Evolutionary conservation across 768 basidiomycete species (phyloP).

Genomic region (Lactifluus pinguis): DNA sequence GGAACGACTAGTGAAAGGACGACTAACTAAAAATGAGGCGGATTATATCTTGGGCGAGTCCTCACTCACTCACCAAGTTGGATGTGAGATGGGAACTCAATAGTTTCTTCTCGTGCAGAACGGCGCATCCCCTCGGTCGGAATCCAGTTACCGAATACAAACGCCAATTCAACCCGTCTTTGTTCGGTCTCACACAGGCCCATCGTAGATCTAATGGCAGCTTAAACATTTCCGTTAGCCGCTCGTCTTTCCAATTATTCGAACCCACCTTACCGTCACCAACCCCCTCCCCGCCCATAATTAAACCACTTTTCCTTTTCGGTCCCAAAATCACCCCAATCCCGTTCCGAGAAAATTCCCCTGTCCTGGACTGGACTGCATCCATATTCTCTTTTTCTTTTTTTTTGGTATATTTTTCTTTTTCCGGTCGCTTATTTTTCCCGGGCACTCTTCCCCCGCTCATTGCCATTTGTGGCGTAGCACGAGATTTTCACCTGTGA

Average conservation of each 20-base stretch:
- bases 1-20: slow-evolving; percentile 3
- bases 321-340: neutral
- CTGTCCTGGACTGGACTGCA: slow-evolving; percentile 9
- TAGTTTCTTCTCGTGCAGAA: slow-evolving; percentile 8
- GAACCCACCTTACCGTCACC: slow-evolving; percentile 15
- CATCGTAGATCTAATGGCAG: slow-evolving; percentile 18
- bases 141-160: slow-evolving; percentile 14
- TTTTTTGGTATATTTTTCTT: neutral
- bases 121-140: slow-evolving; percentile 13
- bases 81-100: slow-evolving; percentile 14
- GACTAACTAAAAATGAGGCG: slow-evolving; percentile 17
- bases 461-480: slow-evolving; percentile 15
- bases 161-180: slow-evolving; percentile 18
- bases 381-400: neutral
- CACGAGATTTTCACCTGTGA: slow-evolving; percentile 14
- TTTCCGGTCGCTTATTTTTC: neutral
- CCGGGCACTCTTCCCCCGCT: slow-evolving; percentile 10
- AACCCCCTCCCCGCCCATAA: slow-evolving; percentile 5
- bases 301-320: slow-evolving; percentile 17
- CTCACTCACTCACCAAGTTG: neutral
- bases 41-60: slow-evolving; percentile 11
- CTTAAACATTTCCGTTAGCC: slow-evolving; percentile 19
- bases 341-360: slow-evolving; percentile 14
- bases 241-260: slow-evolving; percentile 10
- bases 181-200: slow-evolving; percentile 7